A percentile compares a stretch with the other conserved stretches of the same genome.
Evolutionary conservation across 2,329 filamentous ascomycete species (phyloP).

Genomic region (Trichophyton rubrum): DNA sequence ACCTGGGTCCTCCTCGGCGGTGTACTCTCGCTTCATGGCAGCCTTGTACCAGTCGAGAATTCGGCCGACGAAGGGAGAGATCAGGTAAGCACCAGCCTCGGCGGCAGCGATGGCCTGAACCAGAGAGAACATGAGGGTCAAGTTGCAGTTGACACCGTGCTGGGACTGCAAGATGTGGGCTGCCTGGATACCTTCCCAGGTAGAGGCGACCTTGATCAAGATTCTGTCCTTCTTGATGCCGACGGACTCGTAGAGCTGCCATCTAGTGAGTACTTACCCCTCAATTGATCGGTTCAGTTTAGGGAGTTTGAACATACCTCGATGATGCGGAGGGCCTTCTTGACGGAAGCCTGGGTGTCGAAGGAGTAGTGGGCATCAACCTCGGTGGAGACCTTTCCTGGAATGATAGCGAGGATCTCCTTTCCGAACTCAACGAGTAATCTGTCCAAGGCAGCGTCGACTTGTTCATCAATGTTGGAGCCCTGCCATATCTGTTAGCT

Average conservation of each 20-base stretch:
- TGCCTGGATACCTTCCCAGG: slow-evolving; percentile 99
- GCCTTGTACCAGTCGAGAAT: slow-evolving; percentile 99
- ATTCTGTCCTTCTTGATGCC: slow-evolving; percentile 89
- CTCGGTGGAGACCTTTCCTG: slow-evolving; percentile 97
- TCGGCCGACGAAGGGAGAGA: slow-evolving; percentile 97
- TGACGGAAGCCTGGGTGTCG: slow-evolving; percentile 77
- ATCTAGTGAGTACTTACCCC: not conserved
- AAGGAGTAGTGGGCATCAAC: slow-evolving; percentile 95
- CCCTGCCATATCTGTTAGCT: slow-evolving; percentile 29
- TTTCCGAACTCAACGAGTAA: slow-evolving; percentile 96
- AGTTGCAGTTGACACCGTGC: slow-evolving; percentile 95
- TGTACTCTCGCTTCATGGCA: slow-evolving; percentile 83
- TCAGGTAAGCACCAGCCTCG: slow-evolving; percentile 91
- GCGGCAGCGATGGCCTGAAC: slow-evolving; percentile 91
- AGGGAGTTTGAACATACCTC: slow-evolving; percentile 49
- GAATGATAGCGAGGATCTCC: slow-evolving; percentile 93
- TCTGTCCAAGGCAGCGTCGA: slow-evolving; percentile 80
- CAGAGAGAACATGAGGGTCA: slow-evolving; percentile 96
- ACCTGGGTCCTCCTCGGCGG: slow-evolving; percentile 82
- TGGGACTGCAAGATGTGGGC: slow-evolving; percentile 92
- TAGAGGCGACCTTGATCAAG: slow-evolving; percentile 97
- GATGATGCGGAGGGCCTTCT: slow-evolving; percentile 96
- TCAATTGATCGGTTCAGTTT: not conserved
- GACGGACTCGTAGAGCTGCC: slow-evolving; percentile 79
- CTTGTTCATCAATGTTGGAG: slow-evolving; percentile 60